Evolutionary conservation across 495 filamentous ascomycete species (phyloP).

Genomic region (Penicillium canescens): DNA sequence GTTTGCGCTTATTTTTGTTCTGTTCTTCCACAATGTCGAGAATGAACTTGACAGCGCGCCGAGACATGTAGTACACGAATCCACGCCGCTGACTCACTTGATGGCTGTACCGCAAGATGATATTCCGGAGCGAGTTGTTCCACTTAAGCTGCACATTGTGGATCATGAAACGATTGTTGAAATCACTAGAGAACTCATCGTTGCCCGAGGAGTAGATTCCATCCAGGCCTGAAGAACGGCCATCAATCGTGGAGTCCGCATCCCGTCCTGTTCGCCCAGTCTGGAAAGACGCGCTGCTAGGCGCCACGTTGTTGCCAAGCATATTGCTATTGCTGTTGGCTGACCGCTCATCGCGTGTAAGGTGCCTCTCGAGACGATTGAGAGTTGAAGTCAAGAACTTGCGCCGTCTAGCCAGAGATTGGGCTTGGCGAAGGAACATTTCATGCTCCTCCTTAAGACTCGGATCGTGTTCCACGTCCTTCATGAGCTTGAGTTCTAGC

Average conservation of each 20-base stretch:
- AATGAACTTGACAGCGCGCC: slow-evolving; percentile 95
- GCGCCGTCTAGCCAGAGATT: slow-evolving; percentile 69
- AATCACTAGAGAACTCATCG: slow-evolving; percentile 80
- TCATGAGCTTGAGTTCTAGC: slow-evolving; percentile 61
- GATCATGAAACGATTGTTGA: slow-evolving; percentile 97
- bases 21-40: slow-evolving; percentile 96
- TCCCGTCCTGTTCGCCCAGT: slow-evolving; percentile 45
- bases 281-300: slow-evolving; percentile 47
- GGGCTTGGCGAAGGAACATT: slow-evolving; percentile 66
- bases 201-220: slow-evolving; percentile 40
- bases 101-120: slow-evolving; percentile 95
- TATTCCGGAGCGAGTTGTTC: slow-evolving; percentile 95
- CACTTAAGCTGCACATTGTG: slow-evolving; percentile 98
- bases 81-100: slow-evolving; percentile 95
- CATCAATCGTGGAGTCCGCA: slow-evolving; percentile 43
- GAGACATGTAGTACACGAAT: slow-evolving; percentile 96
- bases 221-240: slow-evolving; percentile 42
- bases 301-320: slow-evolving; percentile 32
- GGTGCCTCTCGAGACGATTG: slow-evolving; percentile 58
- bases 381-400: slow-evolving; percentile 77
- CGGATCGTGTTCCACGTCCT: slow-evolving; percentile 51
- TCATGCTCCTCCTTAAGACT: slow-evolving; percentile 63
- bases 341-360: slow-evolving; percentile 42
- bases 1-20: slow-evolving; percentile 59
- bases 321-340: slow-evolving; percentile 23